Evolutionary conservation across 331 rosid species (phyloP).

Genomic region (Cucumis variabilis): DNA sequence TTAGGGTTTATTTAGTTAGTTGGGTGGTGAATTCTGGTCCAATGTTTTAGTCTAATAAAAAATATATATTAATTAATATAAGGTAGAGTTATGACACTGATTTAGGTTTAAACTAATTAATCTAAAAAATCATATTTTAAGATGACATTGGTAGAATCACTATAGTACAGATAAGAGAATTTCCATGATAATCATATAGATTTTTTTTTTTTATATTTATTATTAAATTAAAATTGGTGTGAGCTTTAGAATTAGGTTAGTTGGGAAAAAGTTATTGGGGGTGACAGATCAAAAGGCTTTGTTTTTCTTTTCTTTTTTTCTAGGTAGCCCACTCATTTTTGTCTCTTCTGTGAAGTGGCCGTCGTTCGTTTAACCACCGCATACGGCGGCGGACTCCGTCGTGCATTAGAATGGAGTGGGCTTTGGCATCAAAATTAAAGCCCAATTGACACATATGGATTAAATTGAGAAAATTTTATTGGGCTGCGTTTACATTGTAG

Average conservation of each 20-base stretch:
- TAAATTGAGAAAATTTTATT: too few species aligned
- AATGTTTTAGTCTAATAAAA: conserved; percentile 5
- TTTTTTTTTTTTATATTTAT: neutral
- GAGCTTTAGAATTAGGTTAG: neutral
- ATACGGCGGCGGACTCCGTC: neutral
- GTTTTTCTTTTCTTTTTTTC: neutral
- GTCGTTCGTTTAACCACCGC: neutral
- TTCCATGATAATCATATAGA: too few species aligned
- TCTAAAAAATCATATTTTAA: neutral
- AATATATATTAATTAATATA: too few species aligned
- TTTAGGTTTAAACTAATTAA: neutral
- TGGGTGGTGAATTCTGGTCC: neutral
- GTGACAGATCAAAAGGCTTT: neutral
- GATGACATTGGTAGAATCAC: neutral
- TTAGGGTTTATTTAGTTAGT: neutral
- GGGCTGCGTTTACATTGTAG: too few species aligned
- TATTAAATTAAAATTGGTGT: neutral
- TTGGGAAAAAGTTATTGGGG: neutral
- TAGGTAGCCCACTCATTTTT: neutral
- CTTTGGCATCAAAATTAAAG: neutral
- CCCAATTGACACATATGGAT: neutral
- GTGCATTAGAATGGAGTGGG: neutral
- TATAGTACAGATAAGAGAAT: neutral
- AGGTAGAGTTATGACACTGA: neutral
- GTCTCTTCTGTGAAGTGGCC: neutral